Base-by-base conservation (phyloP, 352 stramenopile genomes). In the Phytophthora podocarpi region DNA sequence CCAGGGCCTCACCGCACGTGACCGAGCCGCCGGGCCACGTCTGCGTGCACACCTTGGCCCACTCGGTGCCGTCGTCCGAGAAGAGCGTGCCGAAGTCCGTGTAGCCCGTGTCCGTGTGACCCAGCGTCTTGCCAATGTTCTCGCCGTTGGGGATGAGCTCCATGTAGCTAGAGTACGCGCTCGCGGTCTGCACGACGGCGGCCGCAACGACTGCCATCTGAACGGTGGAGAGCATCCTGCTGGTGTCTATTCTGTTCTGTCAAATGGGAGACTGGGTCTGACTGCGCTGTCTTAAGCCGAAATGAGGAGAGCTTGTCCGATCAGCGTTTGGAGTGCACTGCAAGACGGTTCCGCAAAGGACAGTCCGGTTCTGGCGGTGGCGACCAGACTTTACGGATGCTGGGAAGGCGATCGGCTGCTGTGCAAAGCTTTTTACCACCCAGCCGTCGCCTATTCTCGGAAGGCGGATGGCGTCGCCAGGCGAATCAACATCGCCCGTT, bases 61-160 rank as follows among this genome's bases (percentile, higher is more conserved):
- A 85, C 20, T 72, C 52, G 8, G 52, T 67, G 15, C 59, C 63
- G 8, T 50, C 37, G 21, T 80, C 66, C 36, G 67, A 74, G 49
- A 82, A 85, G 36, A 82, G 60, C 34, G 46, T 70, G 51, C 72
- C 76, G 46, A 85, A 85, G 23, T 73, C 69, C 13, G 75, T 82
- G 63, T 80, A 77, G n/a, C 53, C 52, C 18, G 35, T n/a, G 18
- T 51, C 50, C 12, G 50, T 57, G 58, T 85, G 75, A 16, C 72
- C 72, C 34, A 85, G 55, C 30, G 37, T 11, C 63, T 78, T 78
- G 39, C 70, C 72, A 48, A 85, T 70, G 30, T 36, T 70, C 3
- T 74, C 56, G 49, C 75, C 75, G 64, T 85, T 85, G 9, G 75
- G 75, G 58, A 85, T 85, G 20, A 72, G 57, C 40, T 53, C 42